Evolutionary conservation across 2,329 filamentous ascomycete genomes (phyloP), one percentile per base, ranked within the genome.

Genomic region (Phaeoacremonium minimum): DNA sequence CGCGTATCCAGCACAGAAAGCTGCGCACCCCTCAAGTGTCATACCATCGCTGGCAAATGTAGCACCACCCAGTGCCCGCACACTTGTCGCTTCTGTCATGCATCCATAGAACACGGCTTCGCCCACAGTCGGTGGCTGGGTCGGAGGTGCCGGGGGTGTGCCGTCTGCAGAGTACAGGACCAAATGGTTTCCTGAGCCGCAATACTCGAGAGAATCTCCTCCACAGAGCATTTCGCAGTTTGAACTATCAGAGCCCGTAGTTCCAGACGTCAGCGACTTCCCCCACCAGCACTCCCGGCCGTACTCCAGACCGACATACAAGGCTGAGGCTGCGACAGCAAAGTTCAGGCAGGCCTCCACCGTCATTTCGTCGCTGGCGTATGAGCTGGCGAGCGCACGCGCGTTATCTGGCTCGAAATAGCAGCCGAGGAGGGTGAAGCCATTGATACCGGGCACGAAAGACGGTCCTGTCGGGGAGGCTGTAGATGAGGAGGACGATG

Each of bases 31-130:
- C 35, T 60, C 49, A 14, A 60, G 53, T 11, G 63, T 62, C 68
- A 71, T 70, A 11, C 52, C 48, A 1, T 43, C 31, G 8, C 44
- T 51, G 4, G 63, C 55, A 26, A 9, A 26, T 9, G 22, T 9
- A 26, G 22, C 22, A n/a, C 9, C 9, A 9, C 9, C 22, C 9
- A 26, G 22, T 9, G 0, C 43, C 41, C 1, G 47, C 44, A 16
- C 52, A 35, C 1, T 47, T 35, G 40, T 71, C 71, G 3, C 57
- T 53, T 52, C 49, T 14, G 42, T 54, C 35, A 37, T 49, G 2
- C 66, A 67, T 33, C 53, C 55, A 48, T 67, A 71, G 50, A 68
- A 73, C 22, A n/a, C n/a, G 22, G 22, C 22, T n/a, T 26, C 22
- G n/a, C n/a, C n/a, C n/a, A n/a, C n/a, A n/a, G n/a, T n/a, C 22